Evolutionary conservation across 331 rosid genomes (phyloP), one percentile per base, ranked within the genome.

Genomic region (Malus hybrid): DNA sequence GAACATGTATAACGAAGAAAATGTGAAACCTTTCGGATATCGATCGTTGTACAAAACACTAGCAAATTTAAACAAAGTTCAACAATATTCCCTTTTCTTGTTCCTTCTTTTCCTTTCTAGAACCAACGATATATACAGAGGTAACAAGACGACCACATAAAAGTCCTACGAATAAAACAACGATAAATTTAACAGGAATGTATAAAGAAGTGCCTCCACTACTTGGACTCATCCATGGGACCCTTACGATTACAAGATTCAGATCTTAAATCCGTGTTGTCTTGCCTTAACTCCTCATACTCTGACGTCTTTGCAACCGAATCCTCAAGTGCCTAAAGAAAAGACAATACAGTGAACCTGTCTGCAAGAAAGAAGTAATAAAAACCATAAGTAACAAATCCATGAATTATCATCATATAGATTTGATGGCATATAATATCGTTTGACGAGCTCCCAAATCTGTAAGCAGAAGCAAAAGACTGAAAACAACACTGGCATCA

Each of bases 271-370:
- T 84, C 90, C 80, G 81, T 84, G 73, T 84, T 90, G 73, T 86
- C 97, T 82, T 87, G 93, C 83, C 84, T 88, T 18, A 81, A 59
- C 71, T 82, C 90, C 76, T 82, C 92, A 1, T 90, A 39, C 67
- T 69, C 86, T 34, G 79, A 8, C 36, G 80, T 74, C 57, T 72
- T 80, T 1, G 92, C 72, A 79, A 93, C 96, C 24, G 97, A 85
- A 85, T 93, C 98, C 81, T 91, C 97, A 3, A 93, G 96, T 46
- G 96, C 98, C 86, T 93, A 96, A 8, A 93, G 91, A 77, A 93
- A 93, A 6, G 97, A 93, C 85, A 91, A 74, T 62, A 91, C 98
- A 2, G 98, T 91, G 77, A 90, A 90, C 78, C 91, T 93, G 75
- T 91, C 97, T 91, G 97, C 83, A 80, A 81, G 52, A 74, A 57